Evolutionary conservation across 2,329 filamentous ascomycete species (phyloP).

Genomic region (Cladophialophora bantiana): DNA sequence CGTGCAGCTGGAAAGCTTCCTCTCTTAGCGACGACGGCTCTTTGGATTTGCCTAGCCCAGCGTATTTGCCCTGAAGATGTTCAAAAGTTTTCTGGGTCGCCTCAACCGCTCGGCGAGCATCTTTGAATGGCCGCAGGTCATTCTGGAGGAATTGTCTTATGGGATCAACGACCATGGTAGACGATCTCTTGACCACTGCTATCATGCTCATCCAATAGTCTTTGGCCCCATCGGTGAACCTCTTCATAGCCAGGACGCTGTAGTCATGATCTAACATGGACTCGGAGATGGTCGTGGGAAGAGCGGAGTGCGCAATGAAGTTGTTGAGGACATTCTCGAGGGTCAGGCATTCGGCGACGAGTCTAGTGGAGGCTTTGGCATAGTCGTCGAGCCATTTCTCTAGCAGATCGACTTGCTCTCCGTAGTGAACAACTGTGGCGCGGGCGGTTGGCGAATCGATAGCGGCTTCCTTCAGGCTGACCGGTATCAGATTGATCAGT

Average conservation of each 20-base stretch:
- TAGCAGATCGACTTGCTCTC: constrained; percentile 87
- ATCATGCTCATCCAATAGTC: constrained; percentile 86
- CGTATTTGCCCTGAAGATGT: constrained; percentile 78
- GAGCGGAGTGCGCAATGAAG: constrained; percentile 78
- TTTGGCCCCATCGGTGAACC: constrained; percentile 82
- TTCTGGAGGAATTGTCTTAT: constrained; percentile 77
- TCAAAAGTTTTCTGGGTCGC: constrained; percentile 85
- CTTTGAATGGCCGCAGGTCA: constrained; percentile 86
- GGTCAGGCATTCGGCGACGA: constrained; percentile 70
- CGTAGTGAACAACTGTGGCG: constrained; percentile 82
- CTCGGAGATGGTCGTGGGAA: constrained; percentile 76
- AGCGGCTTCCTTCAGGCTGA: constrained; percentile 89
- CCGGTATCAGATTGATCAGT: constrained; percentile 65
- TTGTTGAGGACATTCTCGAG: constrained; percentile 81
- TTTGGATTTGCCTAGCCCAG: constrained; percentile 87
- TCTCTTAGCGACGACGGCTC: constrained; percentile 89
- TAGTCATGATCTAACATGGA: constrained; percentile 94
- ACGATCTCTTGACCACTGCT: constrained; percentile 76
- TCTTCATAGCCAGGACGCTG: constrained; percentile 82
- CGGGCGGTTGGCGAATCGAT: constrained; percentile 97
- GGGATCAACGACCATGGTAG: constrained; percentile 79
- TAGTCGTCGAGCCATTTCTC: constrained; percentile 90
- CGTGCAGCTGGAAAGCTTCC: constrained; percentile 94
- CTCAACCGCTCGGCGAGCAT: constrained; percentile 77
- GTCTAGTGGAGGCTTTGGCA: constrained; percentile 66